Evolutionary conservation across 148 eudicot species (phyloP).

Genomic region (Rhododendron griersonianum): DNA sequence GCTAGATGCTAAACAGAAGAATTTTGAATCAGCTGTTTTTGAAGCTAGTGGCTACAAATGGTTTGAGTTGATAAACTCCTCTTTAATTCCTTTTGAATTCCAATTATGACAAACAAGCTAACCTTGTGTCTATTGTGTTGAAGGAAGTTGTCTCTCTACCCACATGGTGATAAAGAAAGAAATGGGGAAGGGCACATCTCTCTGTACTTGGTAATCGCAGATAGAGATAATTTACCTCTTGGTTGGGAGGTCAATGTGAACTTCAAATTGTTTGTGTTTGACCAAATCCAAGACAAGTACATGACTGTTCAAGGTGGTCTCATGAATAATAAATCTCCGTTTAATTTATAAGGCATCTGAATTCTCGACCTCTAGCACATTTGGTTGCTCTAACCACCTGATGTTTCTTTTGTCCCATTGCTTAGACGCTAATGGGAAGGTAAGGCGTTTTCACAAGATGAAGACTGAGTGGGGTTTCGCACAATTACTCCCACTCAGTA

Average conservation of each 20-base stretch:
- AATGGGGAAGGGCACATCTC: background rate
- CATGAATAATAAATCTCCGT: background rate
- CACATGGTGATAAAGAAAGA: background rate
- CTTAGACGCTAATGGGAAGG: background rate
- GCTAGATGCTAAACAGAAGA: background rate
- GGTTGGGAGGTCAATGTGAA: slow-evolving; percentile 10
- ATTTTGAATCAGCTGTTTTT: background rate
- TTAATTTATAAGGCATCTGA: background rate
- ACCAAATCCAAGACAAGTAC: background rate
- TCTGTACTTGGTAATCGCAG: background rate
- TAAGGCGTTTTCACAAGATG: background rate
- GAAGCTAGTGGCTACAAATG: slow-evolving; percentile 7
- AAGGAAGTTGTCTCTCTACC: slow-evolving; percentile 1
- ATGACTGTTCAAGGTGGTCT: slow-evolving; percentile 1
- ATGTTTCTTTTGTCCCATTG: background rate
- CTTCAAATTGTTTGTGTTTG: background rate
- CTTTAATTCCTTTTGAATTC: too few relatives aligned
- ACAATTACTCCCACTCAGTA: background rate
- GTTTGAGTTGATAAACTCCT: background rate
- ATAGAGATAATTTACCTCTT: background rate
- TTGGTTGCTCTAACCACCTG: background rate
- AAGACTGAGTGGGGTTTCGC: background rate
- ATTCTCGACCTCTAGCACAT: background rate
- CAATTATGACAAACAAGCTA: background rate
- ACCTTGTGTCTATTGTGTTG: background rate